Evolutionary conservation across 768 basidiomycete genomes (phyloP).

Genomic region (Kwoniella sp.): DNA sequence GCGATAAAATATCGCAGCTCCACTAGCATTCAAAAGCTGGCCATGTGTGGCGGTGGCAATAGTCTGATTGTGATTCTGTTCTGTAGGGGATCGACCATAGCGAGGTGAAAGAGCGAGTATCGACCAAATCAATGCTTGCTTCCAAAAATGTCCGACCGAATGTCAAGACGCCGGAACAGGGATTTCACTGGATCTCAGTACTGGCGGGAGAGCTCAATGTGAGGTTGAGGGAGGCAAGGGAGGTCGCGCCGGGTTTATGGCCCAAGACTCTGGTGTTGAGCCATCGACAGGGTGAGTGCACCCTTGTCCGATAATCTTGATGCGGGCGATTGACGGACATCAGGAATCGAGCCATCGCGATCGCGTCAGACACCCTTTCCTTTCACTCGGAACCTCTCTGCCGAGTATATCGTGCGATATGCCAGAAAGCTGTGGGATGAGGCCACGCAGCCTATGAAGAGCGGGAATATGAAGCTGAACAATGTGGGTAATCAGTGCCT

Average conservation of each 20-base stretch:
- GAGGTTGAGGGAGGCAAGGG: conserved; percentile 75
- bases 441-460: conserved; percentile 59
- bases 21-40: background rate
- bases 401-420: conserved; percentile 69
- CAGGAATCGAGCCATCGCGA: conserved; percentile 63
- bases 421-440: conserved; percentile 85
- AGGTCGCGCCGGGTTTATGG: conserved; percentile 71
- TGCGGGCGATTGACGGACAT: background rate
- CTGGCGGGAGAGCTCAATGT: conserved; percentile 85
- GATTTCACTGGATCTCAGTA: conserved; percentile 84
- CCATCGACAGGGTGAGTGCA: conserved; percentile 51
- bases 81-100: conserved; percentile 69
- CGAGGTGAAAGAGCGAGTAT: conserved; percentile 84
- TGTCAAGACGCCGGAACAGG: conserved; percentile 68
- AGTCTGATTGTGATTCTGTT: conserved; percentile 5
- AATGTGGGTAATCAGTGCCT: conserved; percentile 53
- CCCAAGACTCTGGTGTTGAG: conserved; percentile 84
- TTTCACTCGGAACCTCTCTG: conserved; percentile 66
- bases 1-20: too few species aligned
- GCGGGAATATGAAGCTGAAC: conserved; percentile 60
- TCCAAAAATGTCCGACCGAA: conserved; percentile 87
- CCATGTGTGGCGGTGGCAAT: background rate
- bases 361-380: conserved; percentile 88
- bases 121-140: conserved; percentile 86
- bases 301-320: background rate